These are phyloP conservation scores for Citrus inodora DNA, from an alignment of 345 rosid genomes.

Conservation along the genomic window DNA sequence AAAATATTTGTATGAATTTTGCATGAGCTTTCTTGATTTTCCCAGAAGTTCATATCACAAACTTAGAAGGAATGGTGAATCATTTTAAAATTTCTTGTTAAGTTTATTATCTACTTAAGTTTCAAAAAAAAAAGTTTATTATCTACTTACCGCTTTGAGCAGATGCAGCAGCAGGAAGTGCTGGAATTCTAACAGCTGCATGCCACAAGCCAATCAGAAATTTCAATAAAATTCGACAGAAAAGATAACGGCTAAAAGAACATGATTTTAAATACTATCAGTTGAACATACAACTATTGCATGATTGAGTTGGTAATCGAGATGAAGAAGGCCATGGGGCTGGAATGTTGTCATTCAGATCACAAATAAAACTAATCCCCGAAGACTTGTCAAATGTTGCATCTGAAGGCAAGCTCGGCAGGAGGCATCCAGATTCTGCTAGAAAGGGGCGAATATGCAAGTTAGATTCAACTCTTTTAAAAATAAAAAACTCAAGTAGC, in stretches of 20 bases:
- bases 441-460: constrained; percentile 7
- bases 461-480: neutral
- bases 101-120: constrained; percentile 25
- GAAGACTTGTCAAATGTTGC: constrained; percentile 74
- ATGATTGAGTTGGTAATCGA: constrained; percentile 56
- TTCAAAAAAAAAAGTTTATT: too few species aligned
- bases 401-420: constrained; percentile 96
- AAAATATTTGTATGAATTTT: neutral
- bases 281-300: constrained; percentile 62
- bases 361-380: constrained; percentile 92
- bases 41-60: neutral
- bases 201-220: neutral
- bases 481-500: neutral
- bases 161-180: constrained; percentile 93
- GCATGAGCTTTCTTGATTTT: neutral
- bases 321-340: constrained; percentile 84
- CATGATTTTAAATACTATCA: neutral
- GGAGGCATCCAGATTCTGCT: constrained; percentile 84
- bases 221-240: neutral
- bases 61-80: neutral
- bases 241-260: neutral
- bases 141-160: constrained; percentile 55
- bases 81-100: neutral
- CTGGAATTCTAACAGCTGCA: constrained; percentile 84
- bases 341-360: constrained; percentile 92